Evolutionary conservation across 768 basidiomycete species (phyloP).

Genomic region (Pleurotus eryngii): DNA sequence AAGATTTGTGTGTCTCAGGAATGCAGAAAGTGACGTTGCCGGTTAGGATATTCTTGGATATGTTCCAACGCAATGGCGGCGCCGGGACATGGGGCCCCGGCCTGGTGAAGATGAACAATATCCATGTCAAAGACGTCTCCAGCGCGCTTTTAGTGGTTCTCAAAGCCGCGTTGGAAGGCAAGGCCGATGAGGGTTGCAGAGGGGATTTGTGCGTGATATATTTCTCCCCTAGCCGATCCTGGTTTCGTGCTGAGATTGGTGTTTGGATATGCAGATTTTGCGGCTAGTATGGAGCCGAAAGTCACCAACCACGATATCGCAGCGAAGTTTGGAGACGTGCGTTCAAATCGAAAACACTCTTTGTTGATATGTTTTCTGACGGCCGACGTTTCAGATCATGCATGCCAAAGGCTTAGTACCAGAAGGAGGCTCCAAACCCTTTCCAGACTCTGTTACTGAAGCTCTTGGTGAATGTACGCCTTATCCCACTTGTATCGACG

Average conservation of each 20-base stretch:
- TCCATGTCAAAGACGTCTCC: conserved; percentile 40
- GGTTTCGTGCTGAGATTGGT: conserved; percentile 1
- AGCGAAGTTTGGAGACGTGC: conserved; percentile 33
- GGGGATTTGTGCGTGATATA: conserved; percentile 33
- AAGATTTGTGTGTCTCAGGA: conserved; percentile 17
- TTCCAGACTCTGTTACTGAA: conserved; percentile 30
- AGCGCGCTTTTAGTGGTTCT: conserved; percentile 31
- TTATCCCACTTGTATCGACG: not conserved
- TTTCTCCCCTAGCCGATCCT: too few species aligned
- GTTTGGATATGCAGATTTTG: conserved; percentile 27
- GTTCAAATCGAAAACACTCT: conserved; percentile 2
- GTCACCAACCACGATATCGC: conserved; percentile 29
- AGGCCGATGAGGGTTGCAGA: conserved; percentile 36
- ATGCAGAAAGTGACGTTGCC: conserved; percentile 34
- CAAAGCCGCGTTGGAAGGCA: conserved; percentile 36
- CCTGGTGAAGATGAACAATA: conserved; percentile 30
- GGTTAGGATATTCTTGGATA: conserved; percentile 32
- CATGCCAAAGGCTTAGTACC: conserved; percentile 29
- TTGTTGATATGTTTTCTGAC: too few species aligned
- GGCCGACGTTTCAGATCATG: conserved; percentile 20
- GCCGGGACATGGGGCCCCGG: conserved; percentile 43
- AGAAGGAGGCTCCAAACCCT: conserved; percentile 28
- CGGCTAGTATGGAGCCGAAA: conserved; percentile 23
- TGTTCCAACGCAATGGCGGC: conserved; percentile 27
- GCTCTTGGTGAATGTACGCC: conserved; percentile 35